Evolutionary conservation across 345 rosid genomes (phyloP).

Genomic region (Leavenworthia alabamica): DNA sequence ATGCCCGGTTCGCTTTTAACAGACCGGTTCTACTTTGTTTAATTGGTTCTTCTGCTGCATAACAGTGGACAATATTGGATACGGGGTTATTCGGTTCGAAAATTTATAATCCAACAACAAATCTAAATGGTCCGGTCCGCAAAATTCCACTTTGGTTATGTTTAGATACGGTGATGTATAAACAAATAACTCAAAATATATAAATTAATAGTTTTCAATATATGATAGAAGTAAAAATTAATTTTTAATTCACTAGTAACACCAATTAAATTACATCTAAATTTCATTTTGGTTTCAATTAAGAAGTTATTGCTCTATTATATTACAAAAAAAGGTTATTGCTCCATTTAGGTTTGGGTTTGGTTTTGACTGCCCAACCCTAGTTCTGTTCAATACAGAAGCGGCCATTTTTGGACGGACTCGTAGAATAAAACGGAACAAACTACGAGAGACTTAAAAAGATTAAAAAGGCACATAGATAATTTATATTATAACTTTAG

Average conservation of each 20-base stretch:
- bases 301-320: neutral
- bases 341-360: neutral
- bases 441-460: conserved; percentile 7
- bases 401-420: conserved; percentile 11
- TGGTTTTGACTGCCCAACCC: neutral
- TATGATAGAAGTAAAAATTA: neutral
- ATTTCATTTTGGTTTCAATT: neutral
- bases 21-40: neutral
- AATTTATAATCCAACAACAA: neutral
- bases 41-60: neutral
- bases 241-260: neutral
- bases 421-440: neutral
- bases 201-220: neutral
- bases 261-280: conserved; percentile 1
- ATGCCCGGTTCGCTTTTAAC: neutral
- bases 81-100: neutral
- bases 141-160: neutral
- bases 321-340: neutral
- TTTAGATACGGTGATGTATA: neutral
- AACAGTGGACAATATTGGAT: neutral
- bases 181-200: neutral
- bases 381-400: neutral
- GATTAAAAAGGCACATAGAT: neutral
- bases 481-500: neutral
- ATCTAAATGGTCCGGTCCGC: neutral